Percentiles rank a stretch among this genome's conserved stretches.
Evolutionary conservation across 2,329 filamentous ascomycete species (phyloP).

Genomic region (Phialophora chinensis): DNA sequence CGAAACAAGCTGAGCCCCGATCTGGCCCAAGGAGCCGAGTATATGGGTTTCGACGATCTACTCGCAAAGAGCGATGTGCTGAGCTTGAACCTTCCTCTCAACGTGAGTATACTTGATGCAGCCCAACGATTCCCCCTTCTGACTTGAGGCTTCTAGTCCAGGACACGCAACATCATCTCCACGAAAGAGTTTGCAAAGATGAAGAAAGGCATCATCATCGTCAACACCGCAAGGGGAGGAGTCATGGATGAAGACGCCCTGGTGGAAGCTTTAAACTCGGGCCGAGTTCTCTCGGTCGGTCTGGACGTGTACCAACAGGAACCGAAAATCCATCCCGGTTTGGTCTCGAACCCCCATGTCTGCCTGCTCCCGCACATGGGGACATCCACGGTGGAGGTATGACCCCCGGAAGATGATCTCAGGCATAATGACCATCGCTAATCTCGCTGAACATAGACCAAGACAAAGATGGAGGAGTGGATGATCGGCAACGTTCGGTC

Average conservation of each 20-base stretch:
- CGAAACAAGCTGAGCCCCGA: slow-evolving; percentile 28
- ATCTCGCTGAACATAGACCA: slow-evolving; percentile 9
- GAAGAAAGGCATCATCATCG: slow-evolving; percentile 76
- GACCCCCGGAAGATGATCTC: neutral
- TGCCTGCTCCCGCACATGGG: slow-evolving; percentile 76
- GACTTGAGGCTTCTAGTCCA: slow-evolving; percentile 42
- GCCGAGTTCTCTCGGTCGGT: slow-evolving; percentile 73
- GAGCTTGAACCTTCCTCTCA: slow-evolving; percentile 79
- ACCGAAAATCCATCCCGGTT: slow-evolving; percentile 73
- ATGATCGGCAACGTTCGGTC: slow-evolving; percentile 19
- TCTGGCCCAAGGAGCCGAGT: slow-evolving; percentile 62
- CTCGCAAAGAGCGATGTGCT: slow-evolving; percentile 74
- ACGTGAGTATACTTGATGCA: slow-evolving; percentile 61
- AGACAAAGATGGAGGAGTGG: slow-evolving; percentile 26
- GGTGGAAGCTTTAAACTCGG: slow-evolving; percentile 71
- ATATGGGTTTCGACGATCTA: slow-evolving; percentile 75
- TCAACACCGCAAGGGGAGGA: slow-evolving; percentile 83
- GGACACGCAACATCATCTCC: slow-evolving; percentile 78
- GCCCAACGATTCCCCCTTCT: slow-evolving; percentile 6
- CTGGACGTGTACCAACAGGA: slow-evolving; percentile 85
- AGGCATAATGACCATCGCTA: neutral
- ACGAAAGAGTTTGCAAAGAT: slow-evolving; percentile 73
- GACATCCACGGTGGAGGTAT: slow-evolving; percentile 72
- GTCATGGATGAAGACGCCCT: slow-evolving; percentile 82
- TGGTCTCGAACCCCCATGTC: slow-evolving; percentile 73